Base-by-base conservation (phyloP, 1,139 yeast species). In the Ashbya aceris region DNA sequence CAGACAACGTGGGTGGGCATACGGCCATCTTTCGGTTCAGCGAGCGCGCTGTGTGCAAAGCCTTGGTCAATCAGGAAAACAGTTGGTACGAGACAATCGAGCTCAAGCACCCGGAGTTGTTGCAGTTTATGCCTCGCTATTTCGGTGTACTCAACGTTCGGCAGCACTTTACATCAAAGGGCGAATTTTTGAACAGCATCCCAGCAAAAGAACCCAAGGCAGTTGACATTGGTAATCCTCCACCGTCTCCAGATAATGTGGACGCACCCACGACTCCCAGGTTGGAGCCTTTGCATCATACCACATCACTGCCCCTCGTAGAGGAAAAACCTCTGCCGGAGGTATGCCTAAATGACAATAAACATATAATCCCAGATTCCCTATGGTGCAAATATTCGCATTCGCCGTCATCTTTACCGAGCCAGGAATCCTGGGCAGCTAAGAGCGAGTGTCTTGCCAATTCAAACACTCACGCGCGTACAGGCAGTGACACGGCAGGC, bases 1-100 rank as follows among this genome's bases (percentile, higher is more conserved):
- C 81, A 50, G 89, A 91, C 58, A 84, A 84, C 57, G 98, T 93
- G 7, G 99, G 99, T 8, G 99, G 99, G 0, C 99, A 93, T 60
- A 91, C 96, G 0, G 96, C 97, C 1, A 87, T 93, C 38, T 93
- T 91, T 64, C 74, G 91, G 49, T 91, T 91, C 58, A 83, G 95
- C 7, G 83, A 80, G 52, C 71, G 85, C 45, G 97, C 97, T 0
- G 96, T 93, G n/a, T 91, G 98, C 63, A 93, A 93, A 62, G 93
- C 94, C 1, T 67, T 91, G 47, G 84, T 87, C 48, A 86, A 86
- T 54, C 70, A 95, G 48, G 99, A 93, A 58, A 85, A 91, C 61
- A 66, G 71, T 48, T 89, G 95, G 81, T 93, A 93, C 61, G 98
- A 93, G 61, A 77, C 82, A 4, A 80, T 91, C 38, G 96, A 91